phyloP scores from a whole-genome alignment of 257 asterid genomes.

The Solanum neorickii region DNA sequence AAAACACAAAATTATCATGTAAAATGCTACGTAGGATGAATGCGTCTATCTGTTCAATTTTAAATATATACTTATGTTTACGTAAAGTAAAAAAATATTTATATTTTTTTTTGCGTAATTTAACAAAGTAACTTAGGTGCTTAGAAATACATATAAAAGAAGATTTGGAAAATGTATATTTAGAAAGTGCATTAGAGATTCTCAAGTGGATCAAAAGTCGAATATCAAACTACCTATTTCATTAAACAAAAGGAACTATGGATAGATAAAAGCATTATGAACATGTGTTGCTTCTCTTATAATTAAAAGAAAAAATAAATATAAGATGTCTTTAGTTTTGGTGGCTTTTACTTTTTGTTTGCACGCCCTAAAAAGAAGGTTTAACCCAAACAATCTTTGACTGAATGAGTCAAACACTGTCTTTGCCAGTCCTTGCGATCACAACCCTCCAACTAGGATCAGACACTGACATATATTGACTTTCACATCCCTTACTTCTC shows the following conservation, averaged over 20 bases:
- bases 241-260: slow-evolving; percentile 24
- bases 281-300: slow-evolving; percentile 22
- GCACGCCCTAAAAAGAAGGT: slow-evolving; percentile 45
- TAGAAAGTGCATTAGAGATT: neutral
- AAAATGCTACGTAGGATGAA: too few relatives aligned
- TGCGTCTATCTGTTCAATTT: too few relatives aligned
- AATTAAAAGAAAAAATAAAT: neutral
- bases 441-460: neutral
- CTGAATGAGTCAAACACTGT: slow-evolving; percentile 57
- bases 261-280: slow-evolving; percentile 34
- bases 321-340: slow-evolving; percentile 19
- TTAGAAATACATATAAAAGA: too few relatives aligned
- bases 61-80: too few relatives aligned
- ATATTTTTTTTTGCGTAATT: too few relatives aligned
- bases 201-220: neutral
- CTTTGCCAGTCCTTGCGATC: neutral
- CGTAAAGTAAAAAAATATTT: too few relatives aligned
- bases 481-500: slow-evolving; percentile 26
- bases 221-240: neutral
- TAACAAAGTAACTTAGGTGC: too few relatives aligned
- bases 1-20: too few relatives aligned
- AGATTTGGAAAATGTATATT: neutral
- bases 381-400: slow-evolving; percentile 30
- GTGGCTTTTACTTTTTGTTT: slow-evolving; percentile 34
- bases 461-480: slow-evolving; percentile 35